phyloP scores from a whole-genome alignment of 139 green algal species.

The Eudorina sp. region DNA sequence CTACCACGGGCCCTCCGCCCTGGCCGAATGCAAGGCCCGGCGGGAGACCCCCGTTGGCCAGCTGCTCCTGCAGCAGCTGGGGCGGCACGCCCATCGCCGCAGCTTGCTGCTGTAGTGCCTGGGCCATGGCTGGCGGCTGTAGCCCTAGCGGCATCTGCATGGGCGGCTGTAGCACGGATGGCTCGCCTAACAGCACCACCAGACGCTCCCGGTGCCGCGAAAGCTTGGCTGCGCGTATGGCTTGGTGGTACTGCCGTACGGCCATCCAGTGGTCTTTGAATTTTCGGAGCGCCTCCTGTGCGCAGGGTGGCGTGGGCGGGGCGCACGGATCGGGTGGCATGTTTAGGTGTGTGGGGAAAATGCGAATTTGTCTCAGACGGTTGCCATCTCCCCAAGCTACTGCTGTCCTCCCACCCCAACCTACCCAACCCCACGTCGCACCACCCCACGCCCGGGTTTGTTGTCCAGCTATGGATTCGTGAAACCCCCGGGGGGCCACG shows the following conservation, averaged over 20 bases:
- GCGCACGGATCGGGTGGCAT: no score
- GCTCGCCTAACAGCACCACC: constrained; percentile 21
- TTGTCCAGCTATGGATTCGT: no score
- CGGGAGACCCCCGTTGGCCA: background rate
- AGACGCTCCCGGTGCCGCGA: constrained; percentile 32
- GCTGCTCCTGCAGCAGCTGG: background rate
- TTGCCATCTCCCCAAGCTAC: no score
- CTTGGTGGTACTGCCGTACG: constrained; percentile 46
- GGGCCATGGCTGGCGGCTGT: background rate
- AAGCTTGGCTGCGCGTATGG: background rate
- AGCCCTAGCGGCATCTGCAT: background rate
- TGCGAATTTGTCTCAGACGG: no score
- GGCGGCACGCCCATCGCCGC: background rate
- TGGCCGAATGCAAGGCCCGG: background rate
- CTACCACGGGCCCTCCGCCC: background rate
- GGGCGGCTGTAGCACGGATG: background rate
- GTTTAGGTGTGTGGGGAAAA: no score
- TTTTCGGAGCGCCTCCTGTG: constrained; percentile 35
- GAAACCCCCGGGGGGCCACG: no score
- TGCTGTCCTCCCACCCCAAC: no score
- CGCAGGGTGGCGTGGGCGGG: background rate
- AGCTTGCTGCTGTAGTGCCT: background rate
- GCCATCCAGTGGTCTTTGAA: constrained; percentile 46
- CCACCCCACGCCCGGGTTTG: no score
- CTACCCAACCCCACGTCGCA: no score